Conservation (phyloP, 306 rosid genomes). For the Lathyrus aphaca region DNA sequence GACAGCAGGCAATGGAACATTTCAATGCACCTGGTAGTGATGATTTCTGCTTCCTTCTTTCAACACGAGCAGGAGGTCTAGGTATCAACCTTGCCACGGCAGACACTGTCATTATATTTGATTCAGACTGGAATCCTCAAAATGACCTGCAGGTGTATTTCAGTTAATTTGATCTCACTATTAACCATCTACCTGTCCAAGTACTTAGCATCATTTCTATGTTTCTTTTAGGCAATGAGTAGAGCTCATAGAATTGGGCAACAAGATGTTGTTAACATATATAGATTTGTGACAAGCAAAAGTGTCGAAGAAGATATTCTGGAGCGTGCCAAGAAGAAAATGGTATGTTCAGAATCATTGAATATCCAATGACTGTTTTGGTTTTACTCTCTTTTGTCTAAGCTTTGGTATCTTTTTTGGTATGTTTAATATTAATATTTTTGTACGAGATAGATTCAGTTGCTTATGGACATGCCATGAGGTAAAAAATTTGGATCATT, state of each 20-base stretch:
- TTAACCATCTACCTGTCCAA: conserved; percentile 20
- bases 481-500: conserved; percentile 26
- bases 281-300: conserved; percentile 96
- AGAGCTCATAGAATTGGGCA: conserved; percentile 99
- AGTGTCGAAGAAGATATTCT: conserved; percentile 99
- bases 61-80: conserved; percentile 97
- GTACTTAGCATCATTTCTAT: conserved; percentile 15
- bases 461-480: conserved; percentile 8
- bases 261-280: conserved; percentile 98
- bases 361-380: conserved; percentile 20
- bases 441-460: conserved; percentile 10
- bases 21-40: conserved; percentile 98
- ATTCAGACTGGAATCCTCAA: conserved; percentile 99
- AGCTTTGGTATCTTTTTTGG: not conserved
- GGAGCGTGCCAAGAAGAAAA: conserved; percentile 98
- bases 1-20: conserved; percentile 99
- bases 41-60: conserved; percentile 98
- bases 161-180: conserved; percentile 9
- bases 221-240: conserved; percentile 84
- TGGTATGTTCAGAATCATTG: conserved; percentile 57
- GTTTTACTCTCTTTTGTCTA: not conserved
- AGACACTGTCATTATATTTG: conserved; percentile 96
- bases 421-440: not conserved
- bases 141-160: conserved; percentile 96
- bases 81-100: conserved; percentile 99